Conservation (phyloP, 768 basidiomycete species). For the Obba rivulosa region DNA sequence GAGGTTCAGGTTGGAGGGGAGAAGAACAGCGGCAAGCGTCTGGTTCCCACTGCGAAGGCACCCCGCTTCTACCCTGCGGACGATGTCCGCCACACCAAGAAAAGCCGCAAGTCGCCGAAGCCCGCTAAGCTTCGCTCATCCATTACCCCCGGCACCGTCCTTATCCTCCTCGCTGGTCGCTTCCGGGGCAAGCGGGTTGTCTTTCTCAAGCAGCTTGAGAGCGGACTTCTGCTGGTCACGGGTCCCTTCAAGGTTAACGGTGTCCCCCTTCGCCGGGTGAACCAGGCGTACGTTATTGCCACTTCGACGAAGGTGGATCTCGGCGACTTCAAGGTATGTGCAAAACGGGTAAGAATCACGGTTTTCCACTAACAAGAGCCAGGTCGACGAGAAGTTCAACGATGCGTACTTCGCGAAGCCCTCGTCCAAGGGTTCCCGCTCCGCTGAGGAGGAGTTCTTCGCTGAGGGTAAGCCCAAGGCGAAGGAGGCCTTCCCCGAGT, state of each 20-base stretch:
- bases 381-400: slow-evolving; percentile 88
- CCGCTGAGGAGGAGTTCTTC: slow-evolving; percentile 98
- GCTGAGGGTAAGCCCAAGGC: slow-evolving; percentile 87
- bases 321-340: slow-evolving; percentile 62
- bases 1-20: slow-evolving; percentile 84
- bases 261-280: slow-evolving; percentile 94
- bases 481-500: slow-evolving; percentile 80
- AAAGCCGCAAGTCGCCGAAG: slow-evolving; percentile 82
- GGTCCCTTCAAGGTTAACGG: slow-evolving; percentile 99
- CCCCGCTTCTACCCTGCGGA: slow-evolving; percentile 94
- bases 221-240: slow-evolving; percentile 90
- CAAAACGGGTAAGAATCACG: background rate
- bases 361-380: background rate
- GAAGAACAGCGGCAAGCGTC: slow-evolving; percentile 87
- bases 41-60: slow-evolving; percentile 81
- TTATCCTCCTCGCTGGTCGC: slow-evolving; percentile 96
- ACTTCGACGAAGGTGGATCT: slow-evolving; percentile 93
- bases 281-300: slow-evolving; percentile 98
- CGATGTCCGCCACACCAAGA: slow-evolving; percentile 87
- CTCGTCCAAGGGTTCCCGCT: slow-evolving; percentile 57
- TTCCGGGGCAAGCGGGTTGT: slow-evolving; percentile 99
- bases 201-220: slow-evolving; percentile 92
- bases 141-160: slow-evolving; percentile 90
- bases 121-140: slow-evolving; percentile 74
- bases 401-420: slow-evolving; percentile 92